Base-by-base conservation (phyloP, 1,139 yeast species). In the Pichia sp. region DNA sequence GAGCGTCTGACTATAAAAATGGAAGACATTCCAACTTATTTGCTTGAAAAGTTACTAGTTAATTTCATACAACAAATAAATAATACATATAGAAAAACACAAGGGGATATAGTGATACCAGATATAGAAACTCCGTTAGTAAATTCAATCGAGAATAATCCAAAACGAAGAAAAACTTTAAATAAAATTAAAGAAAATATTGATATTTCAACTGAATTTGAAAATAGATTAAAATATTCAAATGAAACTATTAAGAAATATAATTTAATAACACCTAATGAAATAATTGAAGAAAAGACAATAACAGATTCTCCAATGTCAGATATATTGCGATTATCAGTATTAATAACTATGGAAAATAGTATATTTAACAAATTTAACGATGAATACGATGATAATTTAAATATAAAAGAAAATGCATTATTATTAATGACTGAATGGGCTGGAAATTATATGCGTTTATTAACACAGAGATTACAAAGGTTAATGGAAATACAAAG, bases 401-500 rank as follows among this genome's bases (percentile, higher is more conserved):
- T 30, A 5, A 11, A 29, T 10, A 38, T 44, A 6, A 30, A 26
- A 6, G 22, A 39, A 8, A 32, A 27, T 22, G 20, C 80, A 30
- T 55, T 80, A 37, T 67, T 68, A 34, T 71, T 72, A 44, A 47
- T 80, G 38, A 62, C 76, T 3, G 67, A 70, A 23, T 61, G 79
- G 51, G 71, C 82, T 2, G 68, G 71, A 37, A 64, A 65, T 23
- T 80, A 78, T 57, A 65, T 86, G 56, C 66, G 73, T 51, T 68
- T 69, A 28, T 52, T 83, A 42, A 61, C 74, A 6, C 56, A 62
- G 6, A 67, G 72, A 38, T 60, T 87, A 37, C 77, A 75, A 46
- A 73, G 74, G 48, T 62, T 79, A 31, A 71, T 83, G 3, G 80
- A 76, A 48, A 64, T 79, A n/a, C 96, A 87, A 62, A 68, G 96